Percentiles rank a stretch among this genome's conserved stretches.
phyloP scores from a whole-genome alignment of 2,329 filamentous ascomycete genomes.

The Aspergillus udagawae region DNA sequence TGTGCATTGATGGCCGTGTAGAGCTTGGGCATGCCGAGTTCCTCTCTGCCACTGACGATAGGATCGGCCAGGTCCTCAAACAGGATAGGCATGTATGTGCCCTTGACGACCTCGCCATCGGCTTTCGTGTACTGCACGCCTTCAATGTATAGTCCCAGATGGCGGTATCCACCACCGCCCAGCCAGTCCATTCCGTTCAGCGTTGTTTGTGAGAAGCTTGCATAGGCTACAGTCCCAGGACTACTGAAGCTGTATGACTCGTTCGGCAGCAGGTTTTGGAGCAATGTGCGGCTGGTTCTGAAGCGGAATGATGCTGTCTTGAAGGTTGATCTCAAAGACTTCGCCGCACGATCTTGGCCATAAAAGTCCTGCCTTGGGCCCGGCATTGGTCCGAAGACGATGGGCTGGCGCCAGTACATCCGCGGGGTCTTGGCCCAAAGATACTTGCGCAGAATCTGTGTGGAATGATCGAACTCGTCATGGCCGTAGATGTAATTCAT shows the following conservation, averaged over 20 bases:
- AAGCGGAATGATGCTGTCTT: constrained; percentile 41
- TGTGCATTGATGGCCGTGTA: constrained; percentile 50
- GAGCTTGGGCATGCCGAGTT: constrained; percentile 60
- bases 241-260: constrained; percentile 40
- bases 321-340: no score
- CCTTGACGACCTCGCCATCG: constrained; percentile 46
- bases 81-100: constrained; percentile 54
- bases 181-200: constrained; percentile 57
- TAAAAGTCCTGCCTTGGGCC: constrained; percentile 40
- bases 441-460: constrained; percentile 45
- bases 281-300: constrained; percentile 47
- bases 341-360: constrained; percentile 13
- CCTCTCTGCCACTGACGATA: constrained; percentile 57
- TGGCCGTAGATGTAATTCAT: constrained; percentile 53
- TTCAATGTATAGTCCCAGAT: constrained; percentile 60
- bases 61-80: constrained; percentile 59
- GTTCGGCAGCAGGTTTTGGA: constrained; percentile 48
- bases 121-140: constrained; percentile 55
- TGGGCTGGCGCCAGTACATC: constrained; percentile 44
- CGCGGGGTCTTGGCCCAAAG: constrained; percentile 43
- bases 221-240: constrained; percentile 44
- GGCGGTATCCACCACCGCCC: constrained; percentile 55
- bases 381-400: constrained; percentile 46
- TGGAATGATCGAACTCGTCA: constrained; percentile 56
- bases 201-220: constrained; percentile 41